Base-by-base conservation (phyloP, 2,329 filamentous ascomycete genomes). In the Botrytis deweyae region DNA sequence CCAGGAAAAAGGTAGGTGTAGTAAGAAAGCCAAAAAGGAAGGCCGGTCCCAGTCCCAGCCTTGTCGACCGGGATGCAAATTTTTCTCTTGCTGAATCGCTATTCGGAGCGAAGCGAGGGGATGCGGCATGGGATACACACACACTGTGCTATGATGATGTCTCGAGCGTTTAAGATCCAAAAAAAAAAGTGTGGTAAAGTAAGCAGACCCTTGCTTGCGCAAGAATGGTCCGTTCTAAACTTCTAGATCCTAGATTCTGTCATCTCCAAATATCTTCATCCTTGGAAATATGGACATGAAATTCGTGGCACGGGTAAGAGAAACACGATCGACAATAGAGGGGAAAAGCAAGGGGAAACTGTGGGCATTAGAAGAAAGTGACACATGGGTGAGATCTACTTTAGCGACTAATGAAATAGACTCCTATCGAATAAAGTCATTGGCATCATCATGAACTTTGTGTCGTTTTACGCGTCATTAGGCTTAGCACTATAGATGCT, bases 251-350 rank as follows among this genome's bases (percentile, higher is more conserved):
- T 42, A 42, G 66, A 58, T 68, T 68, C 65, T 68, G 65, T 55
- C 65, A 68, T 68, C 65, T 68, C 33, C 65, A 36, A 44, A n/a
- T 42, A 52, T 52, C 68, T 49, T 42, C 58, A 63, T 71, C 69
- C 69, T 52, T 49, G 55, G 36, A 70, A 46, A 18, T 29, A 58
- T 58, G n/a, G 22, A 42, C n/a, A 52, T 55, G 40, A 61, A 63
- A 63, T 63, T 71, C 69, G 69, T 71, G 69, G 58, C 69, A 71
- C 61, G 58, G 46, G 58, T 62, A 52, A 52, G 46, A 66, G 70
- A 72, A 72, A 72, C 49, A 72, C 62, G 70, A 72, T 72, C 70
- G 44, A 72, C 70, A 62, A 44, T 38, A 67, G 62, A 72, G 63
- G 70, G 52, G 63, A 55, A 68, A 42, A 33, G 46, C 44, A 72